These are phyloP conservation scores for Tolypocladium tundrense DNA, from an alignment of 2,329 filamentous ascomycete genomes.

Conservation along the genomic window DNA sequence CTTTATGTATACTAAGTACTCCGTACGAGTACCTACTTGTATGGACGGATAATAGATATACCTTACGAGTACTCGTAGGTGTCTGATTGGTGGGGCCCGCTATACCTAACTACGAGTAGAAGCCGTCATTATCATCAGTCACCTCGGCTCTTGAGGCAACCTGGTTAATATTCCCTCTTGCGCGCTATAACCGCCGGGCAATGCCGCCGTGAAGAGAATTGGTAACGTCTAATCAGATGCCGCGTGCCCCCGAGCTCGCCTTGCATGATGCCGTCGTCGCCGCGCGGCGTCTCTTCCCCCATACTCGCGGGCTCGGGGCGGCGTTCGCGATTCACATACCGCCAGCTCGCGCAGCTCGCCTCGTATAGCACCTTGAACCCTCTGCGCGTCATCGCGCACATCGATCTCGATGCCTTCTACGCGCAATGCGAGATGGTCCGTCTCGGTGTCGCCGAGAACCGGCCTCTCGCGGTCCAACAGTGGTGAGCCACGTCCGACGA, in stretches of 20 bases:
- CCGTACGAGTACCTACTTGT: no score
- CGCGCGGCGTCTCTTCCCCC: slow-evolving; percentile 15
- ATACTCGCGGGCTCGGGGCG: slow-evolving; percentile 13
- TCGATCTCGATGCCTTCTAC: slow-evolving; percentile 97
- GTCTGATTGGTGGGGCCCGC: not conserved
- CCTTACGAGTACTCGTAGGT: no score
- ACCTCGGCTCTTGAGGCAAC: not conserved
- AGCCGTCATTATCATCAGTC: not conserved
- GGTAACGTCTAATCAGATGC: not conserved
- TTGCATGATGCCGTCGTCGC: not conserved
- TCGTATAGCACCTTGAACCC: slow-evolving; percentile 63
- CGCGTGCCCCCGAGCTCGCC: not conserved
- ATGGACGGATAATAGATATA: no score
- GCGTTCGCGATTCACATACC: slow-evolving; percentile 72
- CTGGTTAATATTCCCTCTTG: not conserved
- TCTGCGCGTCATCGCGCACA: slow-evolving; percentile 77
- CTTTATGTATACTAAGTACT: no score
- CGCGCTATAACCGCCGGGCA: not conserved
- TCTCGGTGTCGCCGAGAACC: slow-evolving; percentile 60
- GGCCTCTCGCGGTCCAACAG: slow-evolving; percentile 87
- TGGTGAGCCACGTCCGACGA: slow-evolving; percentile 42
- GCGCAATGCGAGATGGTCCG: slow-evolving; percentile 92
- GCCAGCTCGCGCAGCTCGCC: slow-evolving; percentile 67
- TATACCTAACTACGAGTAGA: no score
- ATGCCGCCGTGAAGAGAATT: not conserved